Base-by-base conservation (phyloP, 352 stramenopile genomes). In the Pythium periplocum region DNA sequence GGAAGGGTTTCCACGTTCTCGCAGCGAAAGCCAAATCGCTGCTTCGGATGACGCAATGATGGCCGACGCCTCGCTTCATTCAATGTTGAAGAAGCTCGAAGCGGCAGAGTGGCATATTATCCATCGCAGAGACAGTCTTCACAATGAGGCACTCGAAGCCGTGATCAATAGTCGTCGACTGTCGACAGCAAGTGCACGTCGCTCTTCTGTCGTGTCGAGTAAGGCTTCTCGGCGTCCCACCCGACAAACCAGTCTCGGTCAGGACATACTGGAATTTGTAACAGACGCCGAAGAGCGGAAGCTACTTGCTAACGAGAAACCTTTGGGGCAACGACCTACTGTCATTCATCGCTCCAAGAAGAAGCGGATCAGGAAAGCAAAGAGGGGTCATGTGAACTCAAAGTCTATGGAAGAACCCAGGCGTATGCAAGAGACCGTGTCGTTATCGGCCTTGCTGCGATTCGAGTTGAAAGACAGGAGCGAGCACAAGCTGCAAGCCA, bases 31-130 rank as follows among this genome's bases (percentile, higher is more conserved):
- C 17, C 17, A 26, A 26, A 26, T 26, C 46, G 32, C 30, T 51
- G 46, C 6, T 41, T 5, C 7, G 9, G 2, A 37, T 9, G 32
- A 11, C 17, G 10, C 4, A 33, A 53, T 50, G 1, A 31, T 59
- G 1, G 26, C 50, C 6, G 63, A 75, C 2, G n/a, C 40, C 5
- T 42, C 45, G 8, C 57, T 82, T 12, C 49, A 45, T 26, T 39
- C 55, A 11, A 69, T 66, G 10, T 54, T 83, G 31, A 46, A 75
- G 47, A 67, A 69, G 10, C 69, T 83, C 9, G 62, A 75, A 62
- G 72, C 72, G 0, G 72, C 67, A 2, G 72, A 79, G 51, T 79
- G 72, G 72, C 67, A 83, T 46, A 41, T 83, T 0, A 53, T 61
- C 8, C 56, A 83, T 35, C 62, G 72, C 3, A 58, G 63, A 5